Conservation (phyloP, 1,284 basidiomycete species). For the Pisolithus thermaeus region DNA sequence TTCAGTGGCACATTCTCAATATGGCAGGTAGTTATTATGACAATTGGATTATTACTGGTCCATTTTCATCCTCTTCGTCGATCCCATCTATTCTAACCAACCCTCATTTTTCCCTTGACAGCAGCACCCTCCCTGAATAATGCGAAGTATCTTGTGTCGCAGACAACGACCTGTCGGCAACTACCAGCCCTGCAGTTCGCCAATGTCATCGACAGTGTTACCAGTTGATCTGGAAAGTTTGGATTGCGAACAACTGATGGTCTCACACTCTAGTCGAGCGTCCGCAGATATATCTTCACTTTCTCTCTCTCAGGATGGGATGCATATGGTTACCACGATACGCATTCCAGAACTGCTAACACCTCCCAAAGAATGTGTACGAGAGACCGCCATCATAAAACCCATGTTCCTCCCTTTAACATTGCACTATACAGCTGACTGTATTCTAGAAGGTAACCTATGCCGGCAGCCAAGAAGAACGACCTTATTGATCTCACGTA, state of each 20-base stretch:
- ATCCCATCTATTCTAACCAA: conserved; percentile 15
- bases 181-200: not conserved
- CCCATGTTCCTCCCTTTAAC: conserved; percentile 48
- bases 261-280: not conserved
- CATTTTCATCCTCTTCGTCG: conserved; percentile 17
- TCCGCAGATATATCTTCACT: not conserved
- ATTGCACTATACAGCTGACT: conserved; percentile 58
- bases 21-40: conserved; percentile 34
- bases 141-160: not conserved
- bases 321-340: not conserved
- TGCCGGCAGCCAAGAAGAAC: too few relatives aligned
- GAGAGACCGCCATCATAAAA: conserved; percentile 26
- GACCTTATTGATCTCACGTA: too few relatives aligned
- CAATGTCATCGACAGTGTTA: not conserved
- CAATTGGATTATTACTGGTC: conserved; percentile 34
- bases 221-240: not conserved
- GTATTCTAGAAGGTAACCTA: too few relatives aligned
- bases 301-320: not conserved
- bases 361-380: conserved; percentile 17
- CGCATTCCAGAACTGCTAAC: conserved; percentile 9
- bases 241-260: not conserved
- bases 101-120: conserved; percentile 15
- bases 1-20: conserved; percentile 2
- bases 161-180: not conserved
- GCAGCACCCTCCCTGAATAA: conserved; percentile 13